Conservation (phyloP, 2,329 filamentous ascomycete genomes). For the Colletotrichum tropicale region DNA sequence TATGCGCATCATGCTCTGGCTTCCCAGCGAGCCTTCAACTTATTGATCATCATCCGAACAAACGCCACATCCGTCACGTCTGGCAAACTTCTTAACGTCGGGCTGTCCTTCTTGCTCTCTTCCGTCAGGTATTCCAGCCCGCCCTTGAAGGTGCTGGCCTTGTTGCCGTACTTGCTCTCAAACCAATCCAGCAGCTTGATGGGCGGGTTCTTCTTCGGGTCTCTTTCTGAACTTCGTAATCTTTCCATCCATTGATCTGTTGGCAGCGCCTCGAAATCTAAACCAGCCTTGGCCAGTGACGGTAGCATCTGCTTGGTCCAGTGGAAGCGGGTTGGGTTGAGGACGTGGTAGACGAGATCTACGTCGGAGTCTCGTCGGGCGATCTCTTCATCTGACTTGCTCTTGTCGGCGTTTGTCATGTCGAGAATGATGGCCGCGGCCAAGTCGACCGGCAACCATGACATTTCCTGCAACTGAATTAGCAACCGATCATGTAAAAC, state of each 20-base stretch:
- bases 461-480: background rate
- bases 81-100: background rate
- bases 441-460: conserved; percentile 42
- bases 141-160: background rate
- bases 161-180: conserved; percentile 9
- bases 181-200: conserved; percentile 60
- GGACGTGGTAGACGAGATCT: conserved; percentile 51
- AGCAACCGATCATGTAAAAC: no score
- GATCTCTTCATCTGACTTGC: background rate
- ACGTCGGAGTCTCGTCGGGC: conserved; percentile 22
- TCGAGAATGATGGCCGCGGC: conserved; percentile 35
- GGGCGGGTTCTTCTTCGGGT: conserved; percentile 57
- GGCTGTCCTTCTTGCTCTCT: background rate
- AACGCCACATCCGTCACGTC: background rate
- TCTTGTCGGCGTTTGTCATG: conserved; percentile 22
- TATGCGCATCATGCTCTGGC: background rate
- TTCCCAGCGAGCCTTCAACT: background rate
- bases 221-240: conserved; percentile 42
- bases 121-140: background rate
- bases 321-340: conserved; percentile 50
- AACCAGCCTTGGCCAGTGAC: conserved; percentile 43
- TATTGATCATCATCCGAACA: background rate
- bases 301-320: conserved; percentile 59
- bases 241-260: background rate
- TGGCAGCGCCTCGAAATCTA: conserved; percentile 45